phyloP scores from a whole-genome alignment of 257 asterid species.

The Capsicum baccatum region DNA sequence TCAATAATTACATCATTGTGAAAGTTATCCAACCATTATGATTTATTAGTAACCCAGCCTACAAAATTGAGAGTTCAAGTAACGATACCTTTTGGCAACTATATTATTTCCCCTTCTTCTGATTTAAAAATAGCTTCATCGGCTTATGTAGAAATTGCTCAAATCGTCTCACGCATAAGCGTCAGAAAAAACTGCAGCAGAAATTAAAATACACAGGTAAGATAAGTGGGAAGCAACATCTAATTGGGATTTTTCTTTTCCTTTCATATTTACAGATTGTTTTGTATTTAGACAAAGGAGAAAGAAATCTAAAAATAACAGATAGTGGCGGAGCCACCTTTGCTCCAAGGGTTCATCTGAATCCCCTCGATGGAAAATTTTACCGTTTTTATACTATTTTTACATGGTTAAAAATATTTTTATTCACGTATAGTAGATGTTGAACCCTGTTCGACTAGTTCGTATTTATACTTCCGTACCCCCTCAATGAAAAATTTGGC shows the following conservation, averaged over 20 bases:
- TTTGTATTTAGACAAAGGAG: background rate
- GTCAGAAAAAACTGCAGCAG: background rate
- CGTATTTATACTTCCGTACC: too few relatives aligned
- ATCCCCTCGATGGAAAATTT: too few relatives aligned
- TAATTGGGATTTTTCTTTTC: background rate
- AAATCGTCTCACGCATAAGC: background rate
- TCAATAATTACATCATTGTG: background rate
- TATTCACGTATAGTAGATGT: too few relatives aligned
- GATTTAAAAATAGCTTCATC: background rate
- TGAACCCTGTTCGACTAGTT: too few relatives aligned
- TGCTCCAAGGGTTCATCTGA: too few relatives aligned
- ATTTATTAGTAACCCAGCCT: too few relatives aligned
- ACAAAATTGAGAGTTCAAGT: background rate
- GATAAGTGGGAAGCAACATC: background rate
- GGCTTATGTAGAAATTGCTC: background rate
- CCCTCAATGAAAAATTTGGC: too few relatives aligned
- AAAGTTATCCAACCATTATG: background rate
- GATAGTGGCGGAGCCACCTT: background rate
- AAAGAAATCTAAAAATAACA: background rate
- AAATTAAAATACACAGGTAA: background rate
- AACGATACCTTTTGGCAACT: background rate
- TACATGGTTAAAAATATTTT: too few relatives aligned
- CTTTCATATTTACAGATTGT: background rate
- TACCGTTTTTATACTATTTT: too few relatives aligned
- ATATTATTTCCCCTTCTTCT: constrained; percentile 7